phyloP scores from a whole-genome alignment of 2,329 filamentous ascomycete species.

The Aspergillus proliferans region DNA sequence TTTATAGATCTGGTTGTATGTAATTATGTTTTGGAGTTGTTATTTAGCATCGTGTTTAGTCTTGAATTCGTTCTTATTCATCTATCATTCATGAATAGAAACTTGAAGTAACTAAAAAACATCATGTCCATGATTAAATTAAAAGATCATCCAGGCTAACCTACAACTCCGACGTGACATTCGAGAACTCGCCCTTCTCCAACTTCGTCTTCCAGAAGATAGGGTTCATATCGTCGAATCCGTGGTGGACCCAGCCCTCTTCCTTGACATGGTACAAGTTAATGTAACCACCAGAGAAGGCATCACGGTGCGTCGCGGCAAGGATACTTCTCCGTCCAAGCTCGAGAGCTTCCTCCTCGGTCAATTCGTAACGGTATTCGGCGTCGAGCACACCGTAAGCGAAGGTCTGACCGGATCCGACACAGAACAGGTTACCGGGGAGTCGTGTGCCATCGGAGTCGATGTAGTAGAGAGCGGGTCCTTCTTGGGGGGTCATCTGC shows the following conservation, averaged over 20 bases:
- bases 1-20: constrained; percentile 12
- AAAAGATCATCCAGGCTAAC: constrained; percentile 4
- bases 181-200: constrained; percentile 96
- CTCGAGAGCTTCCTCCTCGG: constrained; percentile 80
- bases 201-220: constrained; percentile 99
- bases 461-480: constrained; percentile 97
- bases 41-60: background rate
- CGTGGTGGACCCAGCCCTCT: constrained; percentile 97
- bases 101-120: background rate
- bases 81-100: background rate
- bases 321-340: constrained; percentile 87
- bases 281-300: constrained; percentile 98
- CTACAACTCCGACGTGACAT: constrained; percentile 70
- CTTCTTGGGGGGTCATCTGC: constrained; percentile 65
- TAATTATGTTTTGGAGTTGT: constrained; percentile 2
- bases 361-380: constrained; percentile 86
- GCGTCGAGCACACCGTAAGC: constrained; percentile 97
- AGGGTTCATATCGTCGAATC: constrained; percentile 95
- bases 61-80: background rate
- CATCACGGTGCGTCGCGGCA: constrained; percentile 92
- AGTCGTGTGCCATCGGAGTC: constrained; percentile 93
- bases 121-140: constrained; percentile 13
- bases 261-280: constrained; percentile 99
- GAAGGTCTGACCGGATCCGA: constrained; percentile 96
- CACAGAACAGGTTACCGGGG: constrained; percentile 92